Base-by-base conservation (phyloP, 2,329 filamentous ascomycete genomes). In the Stagonosporopsis cucurbitacearum region DNA sequence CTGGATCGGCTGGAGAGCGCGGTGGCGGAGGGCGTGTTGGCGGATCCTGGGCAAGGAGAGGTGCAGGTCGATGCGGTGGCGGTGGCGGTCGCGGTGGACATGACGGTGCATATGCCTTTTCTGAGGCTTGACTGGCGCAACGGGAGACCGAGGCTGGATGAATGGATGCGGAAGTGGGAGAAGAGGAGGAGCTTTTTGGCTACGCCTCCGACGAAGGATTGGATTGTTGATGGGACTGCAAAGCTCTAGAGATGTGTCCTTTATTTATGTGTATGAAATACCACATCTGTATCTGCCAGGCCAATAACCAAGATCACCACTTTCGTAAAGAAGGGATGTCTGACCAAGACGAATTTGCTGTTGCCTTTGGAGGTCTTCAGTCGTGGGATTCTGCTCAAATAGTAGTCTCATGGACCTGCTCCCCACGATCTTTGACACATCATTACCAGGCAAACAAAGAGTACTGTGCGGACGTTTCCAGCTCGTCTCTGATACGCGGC, bases 111-210 rank as follows among this genome's bases (percentile, higher is more conserved):
- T 6, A 64, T 55, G 54, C 37, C 11, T 0, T 60, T 54, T 36
- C 23, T 66, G 19, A 54, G 53, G 2, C 44, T 71, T 23, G 39
- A 65, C 8, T 70, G 67, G 66, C 56, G 48, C 11, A 44, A 60
- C 2, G 54, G 50, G 19, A 60, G 68, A 39, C 62, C 64, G 6
- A 56, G 49, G 4, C 50, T 72, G 40, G 52, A 41, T 17, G 43
- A 56, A n/a, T 72, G 67, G 68, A 67, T 67, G 61, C 40, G 43
- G 12, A 58, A 52, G 37, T 72, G 67, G 68, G 59, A 64, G 37
- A 22, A 43, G 30, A 62, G 68, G 33, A 36, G 25, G 23, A 69
- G 67, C 17, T 70, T 67, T 49, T 35, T 60, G 32, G 30, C 43
- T 6, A 65, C 65, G 2, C 62, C 60, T 9, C 64, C 64, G 2